A percentile compares a stretch with the other conserved stretches of the same genome.
Evolutionary conservation across 2,329 filamentous ascomycete species (phyloP).

Genomic region (Zopfia rhizophila): DNA sequence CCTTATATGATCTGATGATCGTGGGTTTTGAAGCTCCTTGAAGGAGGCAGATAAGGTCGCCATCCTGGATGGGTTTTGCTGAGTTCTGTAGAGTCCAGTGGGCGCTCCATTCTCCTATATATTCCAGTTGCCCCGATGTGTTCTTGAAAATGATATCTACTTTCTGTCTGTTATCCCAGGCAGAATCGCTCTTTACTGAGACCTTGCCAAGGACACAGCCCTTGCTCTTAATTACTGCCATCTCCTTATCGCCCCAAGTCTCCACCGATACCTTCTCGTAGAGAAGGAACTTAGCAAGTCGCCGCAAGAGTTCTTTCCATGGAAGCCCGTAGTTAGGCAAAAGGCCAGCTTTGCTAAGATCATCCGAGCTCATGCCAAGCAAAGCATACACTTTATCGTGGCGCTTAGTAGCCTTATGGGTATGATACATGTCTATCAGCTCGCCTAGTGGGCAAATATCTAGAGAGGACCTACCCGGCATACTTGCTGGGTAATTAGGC

Average conservation of each 20-base stretch:
- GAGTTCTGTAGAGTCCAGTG: conserved; percentile 16
- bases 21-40: conserved; percentile 17
- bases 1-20: conserved; percentile 27
- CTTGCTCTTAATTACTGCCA: conserved; percentile 20
- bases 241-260: conserved; percentile 16
- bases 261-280: conserved; percentile 21
- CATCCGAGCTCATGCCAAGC: conserved; percentile 29
- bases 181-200: conserved; percentile 1
- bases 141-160: conserved; percentile 12
- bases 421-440: no score
- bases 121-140: no score
- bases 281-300: conserved; percentile 20
- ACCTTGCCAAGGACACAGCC: conserved; percentile 25
- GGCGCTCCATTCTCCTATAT: no score
- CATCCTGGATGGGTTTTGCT: conserved; percentile 15
- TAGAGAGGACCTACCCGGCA: conserved; percentile 12
- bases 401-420: no score
- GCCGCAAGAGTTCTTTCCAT: conserved; percentile 24
- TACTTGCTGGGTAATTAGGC: conserved; percentile 11
- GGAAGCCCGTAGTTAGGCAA: conserved; percentile 23
- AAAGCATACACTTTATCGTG: no score
- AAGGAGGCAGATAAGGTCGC: conserved; percentile 15
- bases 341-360: conserved; percentile 11
- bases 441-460: conserved; percentile 22
- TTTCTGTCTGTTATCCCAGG: conserved; percentile 9